Evolutionary conservation across 1,284 basidiomycete genomes (phyloP).

Genomic region (Thelephora terrestris): DNA sequence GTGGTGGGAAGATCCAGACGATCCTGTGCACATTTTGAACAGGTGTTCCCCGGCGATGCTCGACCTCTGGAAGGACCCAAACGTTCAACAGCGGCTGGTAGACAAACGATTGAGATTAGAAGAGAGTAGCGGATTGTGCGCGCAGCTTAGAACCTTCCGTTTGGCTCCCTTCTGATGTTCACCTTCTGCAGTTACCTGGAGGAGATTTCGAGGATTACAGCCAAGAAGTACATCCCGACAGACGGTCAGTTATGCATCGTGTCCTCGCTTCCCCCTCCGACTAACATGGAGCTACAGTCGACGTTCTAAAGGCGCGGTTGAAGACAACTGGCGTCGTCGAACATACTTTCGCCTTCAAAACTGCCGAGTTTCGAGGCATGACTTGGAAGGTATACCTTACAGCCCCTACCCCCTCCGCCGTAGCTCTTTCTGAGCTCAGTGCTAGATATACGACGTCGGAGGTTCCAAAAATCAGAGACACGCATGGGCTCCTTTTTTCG

Average conservation of each 20-base stretch:
- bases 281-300: conserved; percentile 34
- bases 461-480: conserved; percentile 65
- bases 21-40: conserved; percentile 63
- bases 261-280: background rate
- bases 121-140: conserved; percentile 76
- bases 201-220: conserved; percentile 68
- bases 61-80: conserved; percentile 60
- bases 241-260: conserved; percentile 41
- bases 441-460: conserved; percentile 65
- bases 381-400: conserved; percentile 40
- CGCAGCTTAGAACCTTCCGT: conserved; percentile 13
- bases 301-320: conserved; percentile 62
- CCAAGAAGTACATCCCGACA: conserved; percentile 69
- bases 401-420: background rate
- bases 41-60: conserved; percentile 53
- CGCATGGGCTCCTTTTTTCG: conserved; percentile 77
- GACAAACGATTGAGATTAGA: conserved; percentile 60
- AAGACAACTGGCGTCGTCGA: conserved; percentile 74
- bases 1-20: conserved; percentile 77
- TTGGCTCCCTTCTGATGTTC: conserved; percentile 9
- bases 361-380: conserved; percentile 43
- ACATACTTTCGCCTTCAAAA: conserved; percentile 58
- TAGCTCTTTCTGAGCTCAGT: background rate
- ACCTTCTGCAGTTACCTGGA: conserved; percentile 51
- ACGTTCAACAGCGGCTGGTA: conserved; percentile 46